Evolutionary conservation across 1,284 basidiomycete genomes (phyloP), one percentile per base, ranked within the genome.

Genomic region (Stereum hirsutum): DNA sequence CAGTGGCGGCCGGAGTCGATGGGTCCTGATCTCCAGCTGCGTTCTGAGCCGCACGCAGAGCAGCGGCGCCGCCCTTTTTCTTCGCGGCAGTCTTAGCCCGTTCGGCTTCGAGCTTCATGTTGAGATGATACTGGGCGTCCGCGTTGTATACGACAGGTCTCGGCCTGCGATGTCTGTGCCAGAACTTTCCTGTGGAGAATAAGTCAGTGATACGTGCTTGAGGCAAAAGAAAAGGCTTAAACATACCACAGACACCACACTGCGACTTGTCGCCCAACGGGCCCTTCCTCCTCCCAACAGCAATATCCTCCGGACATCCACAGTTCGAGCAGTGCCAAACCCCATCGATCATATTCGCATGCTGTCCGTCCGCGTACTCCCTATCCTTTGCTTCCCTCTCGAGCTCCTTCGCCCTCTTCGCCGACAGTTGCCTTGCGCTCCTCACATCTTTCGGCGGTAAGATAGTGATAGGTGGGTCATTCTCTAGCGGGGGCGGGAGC

Each of bases 301-400:
- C 86, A 43, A 93, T 81, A 50, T 67, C 76, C 56, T 90, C 91
- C 0, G 92, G 90, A 56, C 87, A 87, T 15, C 91, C 91, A 51
- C 84, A 93, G 57, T 92, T 92, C 34, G 86, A 89, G 60, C 91
- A 95, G 64, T 91, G 89, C 91, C 91, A 95, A 3, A 84, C 70
- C 1, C 88, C 89, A 53, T 91, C 68, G 55, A 92, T 85, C 54
- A 78, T 71, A 56, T 89, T 89, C 33, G 81, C 70, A 54, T 89
- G 88, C 55, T 89, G 84, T 6, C 84, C 82, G 53, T 88, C 85
- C 25, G 77, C 79, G 54, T 78, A 87, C 59, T 88, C 86, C 54
- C 70, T 80, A 59, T 87, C 85, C 58, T 87, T 89, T 17, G 84
- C 85, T 53, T 86, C 83, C 32, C 81, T 64, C 62, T 88, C 86